A percentile compares a stretch with the other conserved stretches of the same genome.
These are phyloP conservation scores for Hypoxylon sp. DNA, from an alignment of 2,329 filamentous ascomycete species.

Conservation along the genomic window DNA sequence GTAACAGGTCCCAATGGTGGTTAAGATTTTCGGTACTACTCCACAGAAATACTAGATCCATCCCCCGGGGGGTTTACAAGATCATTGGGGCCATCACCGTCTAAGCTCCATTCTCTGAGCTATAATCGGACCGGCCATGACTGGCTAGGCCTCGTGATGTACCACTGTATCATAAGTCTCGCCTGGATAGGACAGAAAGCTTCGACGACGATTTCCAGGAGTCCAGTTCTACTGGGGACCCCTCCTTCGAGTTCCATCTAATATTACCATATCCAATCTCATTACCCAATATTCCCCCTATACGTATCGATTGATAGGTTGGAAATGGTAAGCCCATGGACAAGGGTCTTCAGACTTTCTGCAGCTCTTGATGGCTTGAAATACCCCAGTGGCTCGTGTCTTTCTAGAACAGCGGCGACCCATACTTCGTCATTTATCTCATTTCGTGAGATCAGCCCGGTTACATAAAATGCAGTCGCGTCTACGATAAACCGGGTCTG, in stretches of 20 bases:
- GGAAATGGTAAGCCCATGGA: constrained; percentile 14
- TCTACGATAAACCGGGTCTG: constrained; percentile 11
- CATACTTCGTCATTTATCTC: constrained; percentile 23
- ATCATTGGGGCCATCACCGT: constrained; percentile 11
- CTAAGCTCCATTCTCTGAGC: constrained; percentile 19
- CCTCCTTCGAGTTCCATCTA: constrained; percentile 35
- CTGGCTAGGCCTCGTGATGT: constrained; percentile 34
- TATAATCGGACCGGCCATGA: constrained; percentile 42
- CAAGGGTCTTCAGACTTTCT: constrained; percentile 10
- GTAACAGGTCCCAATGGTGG: constrained; percentile 11
- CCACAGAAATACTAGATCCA: constrained; percentile 9
- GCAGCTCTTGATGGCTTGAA: constrained; percentile 16
- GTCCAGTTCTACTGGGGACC: constrained; percentile 22
- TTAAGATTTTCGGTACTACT: constrained; percentile 22
- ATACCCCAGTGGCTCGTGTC: constrained; percentile 31
- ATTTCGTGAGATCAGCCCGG: constrained; percentile 8
- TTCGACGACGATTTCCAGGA: constrained; percentile 21
- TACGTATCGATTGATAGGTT: constrained; percentile 9
- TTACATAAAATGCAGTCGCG: constrained; percentile 17
- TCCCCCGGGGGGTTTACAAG: constrained; percentile 10
- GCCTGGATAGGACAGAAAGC: constrained; percentile 25
- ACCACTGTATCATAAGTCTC: constrained; percentile 26
- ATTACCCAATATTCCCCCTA: constrained; percentile 24
- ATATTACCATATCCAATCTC: constrained; percentile 16
- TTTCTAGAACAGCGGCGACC: constrained; percentile 6